These are phyloP conservation scores for Firmiana major DNA, from an alignment of 345 rosid genomes.

Conservation along the genomic window DNA sequence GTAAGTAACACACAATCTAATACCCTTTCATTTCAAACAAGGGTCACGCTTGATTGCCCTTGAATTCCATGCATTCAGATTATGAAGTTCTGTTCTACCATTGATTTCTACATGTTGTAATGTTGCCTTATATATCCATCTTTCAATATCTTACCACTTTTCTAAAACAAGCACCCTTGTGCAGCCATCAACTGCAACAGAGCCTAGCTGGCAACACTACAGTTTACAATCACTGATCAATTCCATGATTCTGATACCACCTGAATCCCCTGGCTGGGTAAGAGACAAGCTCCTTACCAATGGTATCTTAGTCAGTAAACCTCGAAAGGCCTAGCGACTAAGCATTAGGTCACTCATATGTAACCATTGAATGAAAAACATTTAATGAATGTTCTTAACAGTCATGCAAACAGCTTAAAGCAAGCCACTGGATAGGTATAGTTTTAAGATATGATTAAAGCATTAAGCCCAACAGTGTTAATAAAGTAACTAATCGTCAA, in stretches of 20 bases:
- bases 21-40: not conserved
- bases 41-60: not conserved
- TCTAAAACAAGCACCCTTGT: too few relatives aligned
- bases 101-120: too few relatives aligned
- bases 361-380: not conserved
- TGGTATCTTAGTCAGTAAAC: not conserved
- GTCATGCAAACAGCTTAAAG: conserved; percentile 1
- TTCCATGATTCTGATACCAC: not conserved
- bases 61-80: not conserved
- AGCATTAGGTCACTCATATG: not conserved
- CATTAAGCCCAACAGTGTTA: not conserved
- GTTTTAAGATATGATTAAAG: not conserved
- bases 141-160: too few relatives aligned
- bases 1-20: conserved; percentile 2
- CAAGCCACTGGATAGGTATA: not conserved
- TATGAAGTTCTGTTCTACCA: not conserved
- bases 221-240: not conserved
- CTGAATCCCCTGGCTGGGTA: not conserved
- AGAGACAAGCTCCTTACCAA: not conserved
- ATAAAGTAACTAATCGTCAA: conserved; percentile 16
- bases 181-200: not conserved
- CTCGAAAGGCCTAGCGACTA: not conserved
- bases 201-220: not conserved
- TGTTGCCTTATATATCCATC: too few relatives aligned
- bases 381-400: not conserved